A percentile compares a stretch with the other conserved stretches of the same genome.
Conservation (phyloP, 176 grass and related monocot genomes). For the Phragmites australis region DNA sequence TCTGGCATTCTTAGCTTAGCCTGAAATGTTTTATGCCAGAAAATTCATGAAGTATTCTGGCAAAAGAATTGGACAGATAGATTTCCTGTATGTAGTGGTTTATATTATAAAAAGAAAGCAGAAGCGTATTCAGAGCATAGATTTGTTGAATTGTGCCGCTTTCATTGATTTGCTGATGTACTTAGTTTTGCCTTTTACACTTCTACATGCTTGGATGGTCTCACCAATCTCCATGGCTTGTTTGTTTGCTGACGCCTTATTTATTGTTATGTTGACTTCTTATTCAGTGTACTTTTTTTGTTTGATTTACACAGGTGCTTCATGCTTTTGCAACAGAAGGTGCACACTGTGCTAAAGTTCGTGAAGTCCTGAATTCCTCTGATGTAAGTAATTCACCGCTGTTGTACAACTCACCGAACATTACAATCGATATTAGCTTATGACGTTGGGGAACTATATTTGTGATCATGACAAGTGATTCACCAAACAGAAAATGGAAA, state of each 20-base stretch:
- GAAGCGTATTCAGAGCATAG: not conserved
- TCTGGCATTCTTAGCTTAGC: not conserved
- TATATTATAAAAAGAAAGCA: not conserved
- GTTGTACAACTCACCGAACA: slow-evolving; percentile 6
- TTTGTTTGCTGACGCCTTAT: not conserved
- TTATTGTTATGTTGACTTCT: not conserved
- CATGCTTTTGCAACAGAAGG: slow-evolving; percentile 99
- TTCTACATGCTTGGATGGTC: slow-evolving; percentile 14
- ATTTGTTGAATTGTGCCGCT: not conserved
- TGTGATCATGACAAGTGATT: slow-evolving; percentile 9
- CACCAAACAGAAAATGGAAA: slow-evolving; percentile 14
- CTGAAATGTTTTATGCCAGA: slow-evolving; percentile 21
- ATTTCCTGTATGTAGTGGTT: not conserved
- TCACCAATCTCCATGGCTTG: not conserved
- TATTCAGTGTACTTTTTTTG: slow-evolving; percentile 4
- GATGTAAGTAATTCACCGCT: slow-evolving; percentile 59
- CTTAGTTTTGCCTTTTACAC: not conserved
- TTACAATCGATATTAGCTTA: not conserved
- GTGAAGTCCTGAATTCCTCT: slow-evolving; percentile 86
- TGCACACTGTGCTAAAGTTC: slow-evolving; percentile 91
- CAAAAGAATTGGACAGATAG: slow-evolving; percentile 1
- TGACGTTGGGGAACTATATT: not conserved
- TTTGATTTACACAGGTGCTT: slow-evolving; percentile 65
- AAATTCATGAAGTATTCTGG: slow-evolving; percentile 7
- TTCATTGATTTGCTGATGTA: not conserved